phyloP scores from a whole-genome alignment of 2,329 filamentous ascomycete species.

The Didymella keratinophila region DNA sequence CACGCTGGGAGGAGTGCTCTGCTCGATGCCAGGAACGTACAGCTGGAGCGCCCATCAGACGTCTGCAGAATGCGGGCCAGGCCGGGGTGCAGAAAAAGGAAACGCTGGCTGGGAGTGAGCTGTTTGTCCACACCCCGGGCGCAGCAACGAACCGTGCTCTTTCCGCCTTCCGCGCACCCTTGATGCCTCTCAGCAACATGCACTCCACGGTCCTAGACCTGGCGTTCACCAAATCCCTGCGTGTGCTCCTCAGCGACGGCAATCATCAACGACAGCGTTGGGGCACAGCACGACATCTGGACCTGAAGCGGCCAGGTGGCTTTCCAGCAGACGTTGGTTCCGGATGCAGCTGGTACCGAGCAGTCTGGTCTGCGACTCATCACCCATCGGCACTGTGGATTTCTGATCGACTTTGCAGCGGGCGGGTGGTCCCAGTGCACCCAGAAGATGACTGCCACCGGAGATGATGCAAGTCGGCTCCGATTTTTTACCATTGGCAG shows the following conservation, averaged over 20 bases:
- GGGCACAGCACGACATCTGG: constrained; percentile 8
- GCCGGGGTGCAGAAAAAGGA: constrained; percentile 39
- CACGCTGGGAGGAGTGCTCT: constrained; percentile 37
- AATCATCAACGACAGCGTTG: constrained; percentile 20
- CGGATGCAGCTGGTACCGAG: neutral
- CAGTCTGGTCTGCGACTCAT: constrained; percentile 4
- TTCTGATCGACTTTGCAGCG: constrained; percentile 47
- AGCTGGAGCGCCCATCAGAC: constrained; percentile 42
- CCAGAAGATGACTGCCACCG: constrained; percentile 28
- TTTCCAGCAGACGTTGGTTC: neutral
- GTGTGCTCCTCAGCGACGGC: constrained; percentile 28
- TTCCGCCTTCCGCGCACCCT: constrained; percentile 46
- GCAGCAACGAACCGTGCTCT: constrained; percentile 37
- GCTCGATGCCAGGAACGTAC: constrained; percentile 40
- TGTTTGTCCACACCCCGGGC: constrained; percentile 27
- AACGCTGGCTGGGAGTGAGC: constrained; percentile 35
- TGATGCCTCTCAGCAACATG: constrained; percentile 33
- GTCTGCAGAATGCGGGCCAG: constrained; percentile 8
- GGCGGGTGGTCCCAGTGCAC: constrained; percentile 27
- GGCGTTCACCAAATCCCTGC: constrained; percentile 30
- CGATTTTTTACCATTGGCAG: constrained; percentile 9
- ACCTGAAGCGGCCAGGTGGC: constrained; percentile 1
- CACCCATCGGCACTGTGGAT: constrained; percentile 13
- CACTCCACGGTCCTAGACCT: constrained; percentile 32
- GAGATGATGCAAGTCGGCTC: constrained; percentile 30